A percentile compares a stretch with the other conserved stretches of the same genome.
Evolutionary conservation across 2,329 filamentous ascomycete genomes (phyloP).

Genomic region (Emericellopsis cladophorae): DNA sequence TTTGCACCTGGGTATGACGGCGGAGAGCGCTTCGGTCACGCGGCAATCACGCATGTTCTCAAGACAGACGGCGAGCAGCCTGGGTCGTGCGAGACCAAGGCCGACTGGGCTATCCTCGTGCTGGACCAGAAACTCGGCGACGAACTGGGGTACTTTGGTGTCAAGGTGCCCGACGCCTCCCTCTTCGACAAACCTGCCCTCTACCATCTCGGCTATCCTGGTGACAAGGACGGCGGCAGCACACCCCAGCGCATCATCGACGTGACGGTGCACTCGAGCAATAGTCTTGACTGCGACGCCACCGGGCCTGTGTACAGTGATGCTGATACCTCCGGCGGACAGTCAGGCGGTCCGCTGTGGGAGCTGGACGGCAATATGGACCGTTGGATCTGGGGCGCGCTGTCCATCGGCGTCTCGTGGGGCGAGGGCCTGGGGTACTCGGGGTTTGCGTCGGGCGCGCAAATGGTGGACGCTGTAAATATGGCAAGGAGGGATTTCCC

Average conservation of each 20-base stretch:
- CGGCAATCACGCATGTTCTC: background rate
- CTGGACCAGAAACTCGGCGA: constrained; percentile 3
- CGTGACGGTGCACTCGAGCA: constrained; percentile 1
- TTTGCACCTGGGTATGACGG: constrained; percentile 13
- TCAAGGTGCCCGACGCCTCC: constrained; percentile 1
- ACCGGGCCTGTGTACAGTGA: constrained; percentile 5
- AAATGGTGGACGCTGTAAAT: constrained; percentile 4
- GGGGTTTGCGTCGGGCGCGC: constrained; percentile 3
- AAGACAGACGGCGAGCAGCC: background rate
- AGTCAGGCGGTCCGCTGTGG: constrained; percentile 6
- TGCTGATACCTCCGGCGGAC: constrained; percentile 4
- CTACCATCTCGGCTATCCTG: constrained; percentile 4
- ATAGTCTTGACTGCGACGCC: constrained; percentile 1
- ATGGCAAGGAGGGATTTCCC: constrained; percentile 1
- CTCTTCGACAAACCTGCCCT: constrained; percentile 3
- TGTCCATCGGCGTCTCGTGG: constrained; percentile 3
- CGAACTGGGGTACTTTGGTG: constrained; percentile 3
- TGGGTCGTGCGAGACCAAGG: constrained; percentile 1
- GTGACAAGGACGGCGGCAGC: constrained; percentile 2
- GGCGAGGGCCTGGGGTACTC: constrained; percentile 1
- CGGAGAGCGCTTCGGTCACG: constrained; percentile 6
- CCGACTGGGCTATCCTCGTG: constrained; percentile 4
- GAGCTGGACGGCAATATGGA: constrained; percentile 2
- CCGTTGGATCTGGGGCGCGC: constrained; percentile 4
- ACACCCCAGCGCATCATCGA: constrained; percentile 4